phyloP scores from a whole-genome alignment of 2,329 filamentous ascomycete species.

The Epichloe brachyelytri region DNA sequence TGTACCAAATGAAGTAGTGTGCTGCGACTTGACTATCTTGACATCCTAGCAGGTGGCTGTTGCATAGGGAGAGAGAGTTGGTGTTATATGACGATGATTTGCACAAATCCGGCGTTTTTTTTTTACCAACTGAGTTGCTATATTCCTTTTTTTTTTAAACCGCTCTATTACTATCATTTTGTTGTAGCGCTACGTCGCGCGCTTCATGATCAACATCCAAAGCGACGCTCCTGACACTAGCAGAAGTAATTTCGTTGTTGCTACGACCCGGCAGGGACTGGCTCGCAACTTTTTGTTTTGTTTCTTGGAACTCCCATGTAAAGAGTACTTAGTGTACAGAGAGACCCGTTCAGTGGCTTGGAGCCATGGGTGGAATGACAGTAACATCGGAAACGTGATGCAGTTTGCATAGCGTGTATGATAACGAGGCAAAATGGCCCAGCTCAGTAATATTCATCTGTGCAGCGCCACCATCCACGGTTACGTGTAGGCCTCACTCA shows the following conservation, averaged over 20 bases:
- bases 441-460: too few relatives aligned
- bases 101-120: constrained; percentile 13
- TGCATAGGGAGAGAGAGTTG: background rate
- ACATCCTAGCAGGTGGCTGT: background rate
- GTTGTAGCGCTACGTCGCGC: background rate
- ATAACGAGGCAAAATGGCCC: background rate
- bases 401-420: background rate
- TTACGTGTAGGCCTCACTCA: too few relatives aligned
- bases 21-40: constrained; percentile 6
- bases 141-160: background rate
- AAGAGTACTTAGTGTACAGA: background rate
- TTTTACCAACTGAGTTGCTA: constrained; percentile 3
- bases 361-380: background rate
- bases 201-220: background rate
- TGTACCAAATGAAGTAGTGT: constrained; percentile 2
- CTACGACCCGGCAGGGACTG: background rate
- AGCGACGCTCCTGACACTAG: background rate
- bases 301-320: background rate
- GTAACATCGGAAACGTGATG: background rate
- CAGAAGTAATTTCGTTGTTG: background rate
- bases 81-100: constrained; percentile 2
- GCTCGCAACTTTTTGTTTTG: background rate
- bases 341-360: background rate
- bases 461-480: too few relatives aligned
- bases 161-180: background rate